Evolutionary conservation across 768 basidiomycete genomes (phyloP).

Genomic region (Pleurotus ostreatus): DNA sequence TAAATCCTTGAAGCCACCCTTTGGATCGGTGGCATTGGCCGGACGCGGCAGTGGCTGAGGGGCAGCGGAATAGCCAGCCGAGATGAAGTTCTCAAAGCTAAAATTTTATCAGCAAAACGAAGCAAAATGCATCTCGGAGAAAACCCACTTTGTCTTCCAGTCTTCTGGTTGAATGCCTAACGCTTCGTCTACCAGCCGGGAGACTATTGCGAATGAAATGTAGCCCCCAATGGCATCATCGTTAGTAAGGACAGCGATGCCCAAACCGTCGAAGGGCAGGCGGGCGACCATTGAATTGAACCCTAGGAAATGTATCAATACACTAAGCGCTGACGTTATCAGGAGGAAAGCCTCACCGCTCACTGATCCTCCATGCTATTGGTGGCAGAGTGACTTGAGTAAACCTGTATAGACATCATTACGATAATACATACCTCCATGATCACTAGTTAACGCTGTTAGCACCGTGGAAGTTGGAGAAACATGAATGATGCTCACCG

Average conservation of each 20-base stretch:
- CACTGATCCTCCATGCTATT: slow-evolving; percentile 1
- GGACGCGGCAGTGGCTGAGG: slow-evolving; percentile 13
- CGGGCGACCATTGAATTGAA: slow-evolving; percentile 16
- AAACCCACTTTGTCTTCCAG: slow-evolving; percentile 18
- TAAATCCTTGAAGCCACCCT: slow-evolving; percentile 10
- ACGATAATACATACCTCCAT: not conserved
- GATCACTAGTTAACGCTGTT: not conserved
- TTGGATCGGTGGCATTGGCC: slow-evolving; percentile 11
- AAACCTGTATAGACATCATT: too few species aligned
- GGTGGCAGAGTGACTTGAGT: not conserved
- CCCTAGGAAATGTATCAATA: slow-evolving; percentile 4
- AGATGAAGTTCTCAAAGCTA: slow-evolving; percentile 2
- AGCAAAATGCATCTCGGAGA: too few species aligned
- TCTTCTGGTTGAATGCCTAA: slow-evolving; percentile 17
- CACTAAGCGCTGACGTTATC: not conserved
- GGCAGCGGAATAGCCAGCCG: not conserved
- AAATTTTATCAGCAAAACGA: not conserved
- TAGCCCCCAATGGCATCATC: slow-evolving; percentile 10
- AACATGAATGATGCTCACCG: slow-evolving; percentile 12
- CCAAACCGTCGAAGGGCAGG: slow-evolving; percentile 10
- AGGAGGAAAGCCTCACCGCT: not conserved
- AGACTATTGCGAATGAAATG: slow-evolving; percentile 6
- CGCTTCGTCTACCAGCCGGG: slow-evolving; percentile 11
- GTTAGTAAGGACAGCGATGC: slow-evolving; percentile 12
- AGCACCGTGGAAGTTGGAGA: not conserved